These are phyloP conservation scores for Maudiozyma humilis DNA, from an alignment of 1,139 yeast species.

Conservation along the genomic window DNA sequence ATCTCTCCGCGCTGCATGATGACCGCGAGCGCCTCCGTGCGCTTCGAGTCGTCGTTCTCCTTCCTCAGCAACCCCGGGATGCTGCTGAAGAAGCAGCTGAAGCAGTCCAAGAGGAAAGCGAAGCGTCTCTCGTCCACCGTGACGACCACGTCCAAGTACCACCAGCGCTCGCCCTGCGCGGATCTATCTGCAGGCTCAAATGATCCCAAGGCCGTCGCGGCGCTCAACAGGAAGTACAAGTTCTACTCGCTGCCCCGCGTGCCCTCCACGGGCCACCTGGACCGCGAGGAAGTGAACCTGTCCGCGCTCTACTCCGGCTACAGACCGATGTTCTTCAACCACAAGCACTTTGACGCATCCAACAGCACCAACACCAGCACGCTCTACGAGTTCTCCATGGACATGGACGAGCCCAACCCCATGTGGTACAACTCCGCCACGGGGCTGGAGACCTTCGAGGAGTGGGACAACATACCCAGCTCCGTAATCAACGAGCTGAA, in stretches of 20 bases:
- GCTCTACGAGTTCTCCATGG: slow-evolving; percentile 28
- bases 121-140: slow-evolving; percentile 5
- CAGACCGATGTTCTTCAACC: slow-evolving; percentile 24
- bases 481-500: slow-evolving; percentile 22
- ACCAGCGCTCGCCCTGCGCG: slow-evolving; percentile 1
- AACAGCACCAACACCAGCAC: slow-evolving; percentile 11
- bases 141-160: slow-evolving; percentile 7
- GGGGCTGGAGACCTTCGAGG: slow-evolving; percentile 28
- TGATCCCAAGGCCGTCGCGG: not conserved
- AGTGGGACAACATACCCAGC: slow-evolving; percentile 31
- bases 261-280: slow-evolving; percentile 22
- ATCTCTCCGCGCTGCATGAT: not conserved
- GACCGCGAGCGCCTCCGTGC: not conserved
- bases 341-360: slow-evolving; percentile 3
- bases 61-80: slow-evolving; percentile 22
- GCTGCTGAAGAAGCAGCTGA: slow-evolving; percentile 19
- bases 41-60: slow-evolving; percentile 25
- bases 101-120: slow-evolving; percentile 18
- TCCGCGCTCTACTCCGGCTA: slow-evolving; percentile 27
- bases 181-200: slow-evolving; percentile 1
- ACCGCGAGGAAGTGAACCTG: slow-evolving; percentile 21
- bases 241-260: slow-evolving; percentile 28
- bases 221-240: slow-evolving; percentile 12
- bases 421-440: slow-evolving; percentile 23
- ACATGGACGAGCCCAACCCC: slow-evolving; percentile 19